Percentiles rank a stretch among this genome's conserved stretches.
These are phyloP conservation scores for Lavandula angustifolia DNA, from an alignment of 257 asterid species.

Conservation along the genomic window DNA sequence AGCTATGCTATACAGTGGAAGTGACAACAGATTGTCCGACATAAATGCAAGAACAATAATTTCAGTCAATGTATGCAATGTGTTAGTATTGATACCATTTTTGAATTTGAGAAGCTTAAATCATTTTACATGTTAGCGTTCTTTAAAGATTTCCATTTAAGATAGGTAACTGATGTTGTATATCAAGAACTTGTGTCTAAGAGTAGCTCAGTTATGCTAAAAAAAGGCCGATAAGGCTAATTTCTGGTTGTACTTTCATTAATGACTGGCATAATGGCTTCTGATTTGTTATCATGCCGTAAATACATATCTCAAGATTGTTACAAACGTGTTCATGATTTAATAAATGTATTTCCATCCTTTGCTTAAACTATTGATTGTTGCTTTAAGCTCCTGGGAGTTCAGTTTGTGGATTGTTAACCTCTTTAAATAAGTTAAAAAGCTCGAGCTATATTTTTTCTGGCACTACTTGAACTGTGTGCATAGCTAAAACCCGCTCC, in stretches of 20 bases:
- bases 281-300: not conserved
- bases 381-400: not conserved
- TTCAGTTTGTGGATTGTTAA: not conserved
- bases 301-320: not conserved
- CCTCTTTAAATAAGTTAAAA: not conserved
- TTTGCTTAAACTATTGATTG: not conserved
- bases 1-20: not conserved
- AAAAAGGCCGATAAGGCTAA: not conserved
- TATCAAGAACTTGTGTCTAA: slow-evolving; percentile 8
- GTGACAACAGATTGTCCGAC: not conserved
- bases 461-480: not conserved
- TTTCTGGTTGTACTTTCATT: not conserved
- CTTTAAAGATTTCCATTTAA: not conserved
- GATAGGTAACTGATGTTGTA: not conserved
- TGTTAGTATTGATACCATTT: slow-evolving; percentile 4
- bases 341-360: not conserved
- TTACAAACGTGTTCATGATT: not conserved
- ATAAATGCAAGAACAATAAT: slow-evolving; percentile 19
- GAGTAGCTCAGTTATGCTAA: not conserved
- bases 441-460: not conserved
- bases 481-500: not conserved
- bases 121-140: not conserved
- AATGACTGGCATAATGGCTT: not conserved
- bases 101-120: not conserved
- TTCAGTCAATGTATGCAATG: not conserved